Evolutionary conservation across 1,284 basidiomycete species (phyloP).

Genomic region (Apiotrichum gracile): DNA sequence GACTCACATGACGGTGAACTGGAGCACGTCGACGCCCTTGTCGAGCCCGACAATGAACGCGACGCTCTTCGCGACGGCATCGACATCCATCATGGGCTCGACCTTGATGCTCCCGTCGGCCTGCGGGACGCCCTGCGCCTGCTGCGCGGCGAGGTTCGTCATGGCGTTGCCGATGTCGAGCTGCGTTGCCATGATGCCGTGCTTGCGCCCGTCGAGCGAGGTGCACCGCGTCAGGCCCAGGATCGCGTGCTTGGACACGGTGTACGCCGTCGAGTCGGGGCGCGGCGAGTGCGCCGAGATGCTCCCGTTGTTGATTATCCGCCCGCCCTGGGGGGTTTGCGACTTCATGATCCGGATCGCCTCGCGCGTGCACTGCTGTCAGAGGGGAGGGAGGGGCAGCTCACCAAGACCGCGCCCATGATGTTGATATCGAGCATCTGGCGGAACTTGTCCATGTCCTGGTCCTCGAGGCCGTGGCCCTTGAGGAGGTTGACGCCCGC

Average conservation of each 20-base stretch:
- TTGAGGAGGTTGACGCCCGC: constrained; percentile 55
- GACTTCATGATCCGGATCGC: constrained; percentile 67
- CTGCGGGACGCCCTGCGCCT: constrained; percentile 56
- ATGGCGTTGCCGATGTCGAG: constrained; percentile 74
- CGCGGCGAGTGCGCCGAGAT: constrained; percentile 68
- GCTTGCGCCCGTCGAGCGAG: constrained; percentile 65
- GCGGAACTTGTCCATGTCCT: constrained; percentile 58
- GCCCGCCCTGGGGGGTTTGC: constrained; percentile 66
- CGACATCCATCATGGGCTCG: constrained; percentile 53
- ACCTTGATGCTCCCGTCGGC: constrained; percentile 58
- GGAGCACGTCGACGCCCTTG: constrained; percentile 60
- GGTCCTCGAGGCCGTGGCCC: constrained; percentile 56
- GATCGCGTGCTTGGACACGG: constrained; percentile 71
- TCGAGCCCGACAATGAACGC: constrained; percentile 66
- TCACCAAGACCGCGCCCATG: constrained; percentile 58
- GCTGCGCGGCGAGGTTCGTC: constrained; percentile 55
- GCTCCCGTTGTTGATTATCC: constrained; percentile 79
- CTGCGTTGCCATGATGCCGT: constrained; percentile 68
- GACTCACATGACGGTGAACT: constrained; percentile 57
- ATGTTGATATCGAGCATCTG: constrained; percentile 65
- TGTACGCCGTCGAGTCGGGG: constrained; percentile 59
- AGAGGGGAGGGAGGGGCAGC: no score
- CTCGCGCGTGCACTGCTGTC: constrained; percentile 59
- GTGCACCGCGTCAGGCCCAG: constrained; percentile 66
- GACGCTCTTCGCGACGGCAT: constrained; percentile 64